Base-by-base conservation (phyloP, 768 basidiomycete species). In the Leucosporidium scottii region DNA sequence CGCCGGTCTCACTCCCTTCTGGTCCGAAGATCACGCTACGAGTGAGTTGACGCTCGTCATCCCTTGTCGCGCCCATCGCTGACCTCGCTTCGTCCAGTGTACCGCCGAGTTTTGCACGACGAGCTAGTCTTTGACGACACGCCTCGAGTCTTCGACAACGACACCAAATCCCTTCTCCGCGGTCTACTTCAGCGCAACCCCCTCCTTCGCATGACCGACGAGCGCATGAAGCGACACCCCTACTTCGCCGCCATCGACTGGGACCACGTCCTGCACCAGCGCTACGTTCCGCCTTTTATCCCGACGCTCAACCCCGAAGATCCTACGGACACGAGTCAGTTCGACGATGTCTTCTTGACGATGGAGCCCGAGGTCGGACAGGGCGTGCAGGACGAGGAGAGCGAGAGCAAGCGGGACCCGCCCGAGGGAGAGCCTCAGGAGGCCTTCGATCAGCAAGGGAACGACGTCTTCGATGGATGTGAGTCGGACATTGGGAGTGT, bases 271-370 rank as follows among this genome's bases (percentile, higher is more conserved):
- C 91, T 90, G 80, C 88, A 90, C 79, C 93, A 93, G 81, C 89
- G 88, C 71, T 92, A 91, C 82, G 93, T 89, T 82, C 91, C 88
- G 86, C 81, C 82, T 83, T 84, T 74, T n/a, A 68, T 76, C 13
- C 92, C 80, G 21, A 88, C 88, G 36, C 90, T 92, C 76, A 90
- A 93, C 77, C 88, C 90, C 27, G 85, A 85, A 53, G 91, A 94
- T 79, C 93, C 93, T 68, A 86, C 87, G 74, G 96, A 99, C 83
- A 93, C 91, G 72, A 90, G 91, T 78, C 97, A 98, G 80, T 99
- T 98, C 78, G 94, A 98, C 78, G 90, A 93, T 70, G 87, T 90
- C 50, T 98, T 96, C 85, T 83, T 98, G 67, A 90, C 90, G 76
- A 94, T 98, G 90, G 87, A 89, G 72, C 91, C 93, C 28, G 87